phyloP scores from a whole-genome alignment of 2,329 filamentous ascomycete species.

The Ceratocystiopsis minuta region DNA sequence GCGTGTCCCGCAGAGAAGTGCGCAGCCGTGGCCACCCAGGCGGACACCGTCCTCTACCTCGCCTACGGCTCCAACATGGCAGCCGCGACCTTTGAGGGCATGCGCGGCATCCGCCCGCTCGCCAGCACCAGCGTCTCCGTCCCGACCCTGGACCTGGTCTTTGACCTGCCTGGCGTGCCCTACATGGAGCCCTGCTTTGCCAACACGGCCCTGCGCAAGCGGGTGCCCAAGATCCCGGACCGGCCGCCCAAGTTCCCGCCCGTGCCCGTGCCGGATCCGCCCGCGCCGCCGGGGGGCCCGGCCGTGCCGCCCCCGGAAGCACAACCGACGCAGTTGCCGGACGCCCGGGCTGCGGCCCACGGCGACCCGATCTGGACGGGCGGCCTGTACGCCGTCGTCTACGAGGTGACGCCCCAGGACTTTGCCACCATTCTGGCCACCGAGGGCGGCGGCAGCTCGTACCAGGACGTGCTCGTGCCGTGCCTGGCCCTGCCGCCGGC shows the following conservation, averaged over 20 bases:
- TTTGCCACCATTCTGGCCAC: constrained; percentile 77
- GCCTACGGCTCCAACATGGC: constrained; percentile 87
- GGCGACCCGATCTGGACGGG: constrained; percentile 51
- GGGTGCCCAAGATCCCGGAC: constrained; percentile 15
- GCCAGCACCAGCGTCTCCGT: constrained; percentile 68
- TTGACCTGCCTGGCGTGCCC: constrained; percentile 71
- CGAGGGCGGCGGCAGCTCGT: constrained; percentile 73
- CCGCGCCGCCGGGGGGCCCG: constrained; percentile 2
- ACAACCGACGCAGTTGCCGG: no score
- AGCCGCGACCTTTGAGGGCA: constrained; percentile 60
- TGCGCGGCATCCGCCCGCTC: constrained; percentile 62
- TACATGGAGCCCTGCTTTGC: constrained; percentile 88
- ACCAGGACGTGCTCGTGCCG: constrained; percentile 64
- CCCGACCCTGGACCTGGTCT: constrained; percentile 59
- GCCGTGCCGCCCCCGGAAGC: not conserved
- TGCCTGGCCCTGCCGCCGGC: constrained; percentile 49
- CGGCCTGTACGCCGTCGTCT: constrained; percentile 80
- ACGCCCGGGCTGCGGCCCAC: constrained; percentile 19
- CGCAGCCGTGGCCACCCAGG: constrained; percentile 8
- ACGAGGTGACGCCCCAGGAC: constrained; percentile 73
- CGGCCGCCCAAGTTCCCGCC: constrained; percentile 7
- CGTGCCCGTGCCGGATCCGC: constrained; percentile 3
- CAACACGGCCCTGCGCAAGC: constrained; percentile 47
- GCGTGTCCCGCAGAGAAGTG: not conserved
- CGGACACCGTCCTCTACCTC: constrained; percentile 48